These are phyloP conservation scores for Gymnopilus junonius DNA, from an alignment of 768 basidiomycete genomes.

Conservation along the genomic window DNA sequence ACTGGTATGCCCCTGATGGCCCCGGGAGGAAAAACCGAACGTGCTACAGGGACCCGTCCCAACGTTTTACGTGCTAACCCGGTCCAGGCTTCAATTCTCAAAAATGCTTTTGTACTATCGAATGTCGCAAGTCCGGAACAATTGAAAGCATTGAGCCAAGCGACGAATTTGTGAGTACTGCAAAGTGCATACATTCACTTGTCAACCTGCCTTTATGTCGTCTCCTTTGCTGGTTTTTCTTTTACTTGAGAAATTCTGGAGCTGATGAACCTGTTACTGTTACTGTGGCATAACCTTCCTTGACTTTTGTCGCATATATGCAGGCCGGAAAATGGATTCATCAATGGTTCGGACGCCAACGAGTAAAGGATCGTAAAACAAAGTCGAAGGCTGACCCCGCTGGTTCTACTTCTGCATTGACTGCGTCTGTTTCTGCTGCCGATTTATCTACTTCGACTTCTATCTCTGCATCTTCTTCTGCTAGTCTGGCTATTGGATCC, in stretches of 20 bases:
- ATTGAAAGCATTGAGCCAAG: constrained; percentile 28
- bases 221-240: background rate
- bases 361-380: constrained; percentile 28
- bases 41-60: background rate
- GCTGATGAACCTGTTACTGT: background rate
- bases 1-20: background rate
- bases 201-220: background rate
- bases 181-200: background rate
- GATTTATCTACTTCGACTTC: constrained; percentile 2
- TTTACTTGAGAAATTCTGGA: background rate
- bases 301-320: background rate
- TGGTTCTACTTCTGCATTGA: background rate
- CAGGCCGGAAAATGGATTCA: constrained; percentile 40
- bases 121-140: constrained; percentile 23
- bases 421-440: background rate
- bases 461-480: background rate
- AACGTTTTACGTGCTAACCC: constrained; percentile 27
- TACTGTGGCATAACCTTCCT: background rate
- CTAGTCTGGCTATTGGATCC: background rate
- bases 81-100: constrained; percentile 30
- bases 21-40: constrained; percentile 4
- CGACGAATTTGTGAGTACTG: constrained; percentile 38
- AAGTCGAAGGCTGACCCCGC: constrained; percentile 5
- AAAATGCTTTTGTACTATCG: constrained; percentile 28
- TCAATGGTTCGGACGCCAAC: constrained; percentile 37